A percentile compares a stretch with the other conserved stretches of the same genome.
phyloP scores from a whole-genome alignment of 108 stramenopile species.

The Cyclotella cryptica region DNA sequence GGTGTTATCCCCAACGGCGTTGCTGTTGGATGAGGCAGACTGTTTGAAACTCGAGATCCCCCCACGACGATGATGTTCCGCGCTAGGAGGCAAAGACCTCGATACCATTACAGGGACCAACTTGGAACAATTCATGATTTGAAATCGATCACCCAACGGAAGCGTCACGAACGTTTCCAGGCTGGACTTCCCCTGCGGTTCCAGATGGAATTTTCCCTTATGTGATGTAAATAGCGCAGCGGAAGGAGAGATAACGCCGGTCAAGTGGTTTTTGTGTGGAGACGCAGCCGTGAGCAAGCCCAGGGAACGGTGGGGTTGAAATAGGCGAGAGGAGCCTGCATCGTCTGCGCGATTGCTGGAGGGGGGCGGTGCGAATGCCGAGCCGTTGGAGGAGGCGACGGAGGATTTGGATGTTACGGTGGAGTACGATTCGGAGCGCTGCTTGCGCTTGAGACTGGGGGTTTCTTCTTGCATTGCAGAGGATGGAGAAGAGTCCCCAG shows the following conservation, averaged over 20 bases:
- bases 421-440: slow-evolving; percentile 23
- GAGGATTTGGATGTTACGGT: slow-evolving; percentile 12
- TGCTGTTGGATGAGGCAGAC: neutral
- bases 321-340: slow-evolving; percentile 71
- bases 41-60: neutral
- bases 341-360: slow-evolving; percentile 20
- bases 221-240: slow-evolving; percentile 37
- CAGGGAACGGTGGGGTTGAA: slow-evolving; percentile 74
- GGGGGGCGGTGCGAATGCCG: neutral
- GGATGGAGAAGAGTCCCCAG: too few species aligned
- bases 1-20: neutral
- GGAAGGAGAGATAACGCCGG: neutral
- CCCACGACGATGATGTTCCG: slow-evolving; percentile 12
- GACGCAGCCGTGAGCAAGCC: slow-evolving; percentile 55
- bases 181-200: slow-evolving; percentile 61
- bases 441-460: slow-evolving; percentile 5
- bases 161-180: slow-evolving; percentile 65
- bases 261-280: slow-evolving; percentile 2
- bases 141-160: slow-evolving; percentile 81
- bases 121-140: slow-evolving; percentile 70
- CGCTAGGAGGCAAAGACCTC: slow-evolving; percentile 58
- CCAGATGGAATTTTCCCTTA: slow-evolving; percentile 63
- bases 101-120: slow-evolving; percentile 80
- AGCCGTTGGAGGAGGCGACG: slow-evolving; percentile 6
- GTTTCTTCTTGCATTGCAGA: too few species aligned